These are phyloP conservation scores for Pseudocercospora crystallina DNA, from an alignment of 2,329 filamentous ascomycete genomes.

Conservation along the genomic window DNA sequence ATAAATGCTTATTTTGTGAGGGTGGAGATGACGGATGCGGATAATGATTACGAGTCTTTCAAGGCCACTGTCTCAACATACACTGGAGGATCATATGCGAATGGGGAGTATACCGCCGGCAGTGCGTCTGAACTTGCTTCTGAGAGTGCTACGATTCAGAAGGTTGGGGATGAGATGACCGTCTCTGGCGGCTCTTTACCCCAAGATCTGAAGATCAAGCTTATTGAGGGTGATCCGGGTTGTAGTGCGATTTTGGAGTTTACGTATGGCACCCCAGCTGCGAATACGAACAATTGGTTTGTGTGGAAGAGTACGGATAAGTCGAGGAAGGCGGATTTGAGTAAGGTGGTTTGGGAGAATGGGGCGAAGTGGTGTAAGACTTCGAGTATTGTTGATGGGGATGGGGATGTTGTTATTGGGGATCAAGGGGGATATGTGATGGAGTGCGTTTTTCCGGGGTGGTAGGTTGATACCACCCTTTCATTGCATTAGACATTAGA, in stretches of 20 bases:
- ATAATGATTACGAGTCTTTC: background rate
- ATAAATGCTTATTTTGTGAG: slow-evolving; percentile 8
- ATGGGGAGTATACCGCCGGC: background rate
- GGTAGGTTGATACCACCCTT: too few species aligned
- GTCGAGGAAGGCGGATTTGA: background rate
- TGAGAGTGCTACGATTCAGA: background rate
- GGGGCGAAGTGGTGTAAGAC: background rate
- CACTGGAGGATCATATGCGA: background rate
- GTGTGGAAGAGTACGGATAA: background rate
- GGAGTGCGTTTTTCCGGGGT: too few species aligned
- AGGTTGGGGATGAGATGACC: background rate
- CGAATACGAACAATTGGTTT: slow-evolving; percentile 3
- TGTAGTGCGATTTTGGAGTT: slow-evolving; percentile 8
- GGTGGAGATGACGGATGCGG: slow-evolving; percentile 8
- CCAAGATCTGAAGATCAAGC: slow-evolving; percentile 1
- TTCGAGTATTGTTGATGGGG: background rate
- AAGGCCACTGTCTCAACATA: slow-evolving; percentile 3
- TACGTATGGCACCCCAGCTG: slow-evolving; percentile 2
- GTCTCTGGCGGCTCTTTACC: slow-evolving; percentile 1
- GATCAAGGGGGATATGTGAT: too few species aligned
- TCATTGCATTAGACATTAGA: too few species aligned
- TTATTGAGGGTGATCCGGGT: background rate
- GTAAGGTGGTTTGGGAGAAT: background rate
- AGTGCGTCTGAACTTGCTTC: background rate
- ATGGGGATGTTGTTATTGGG: background rate